Conservation (phyloP, 208 protist species). For the Porcisia deanei region DNA sequence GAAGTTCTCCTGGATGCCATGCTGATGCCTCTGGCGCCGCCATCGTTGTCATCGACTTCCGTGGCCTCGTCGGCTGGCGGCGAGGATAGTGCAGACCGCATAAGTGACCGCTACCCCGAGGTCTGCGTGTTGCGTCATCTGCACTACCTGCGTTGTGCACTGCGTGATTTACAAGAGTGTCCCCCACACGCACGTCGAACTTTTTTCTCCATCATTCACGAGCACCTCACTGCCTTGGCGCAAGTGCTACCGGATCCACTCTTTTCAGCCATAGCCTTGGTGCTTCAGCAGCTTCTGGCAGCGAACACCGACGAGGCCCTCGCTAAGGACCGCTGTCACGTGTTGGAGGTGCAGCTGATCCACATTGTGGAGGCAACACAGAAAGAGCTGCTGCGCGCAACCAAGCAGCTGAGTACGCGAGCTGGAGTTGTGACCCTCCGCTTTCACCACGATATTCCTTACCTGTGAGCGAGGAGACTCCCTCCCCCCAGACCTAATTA, state of each 20-base stretch:
- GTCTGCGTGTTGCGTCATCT: constrained; percentile 47
- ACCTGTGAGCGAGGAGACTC: constrained; percentile 18
- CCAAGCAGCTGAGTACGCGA: constrained; percentile 40
- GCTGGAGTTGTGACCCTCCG: constrained; percentile 40
- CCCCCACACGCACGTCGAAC: constrained; percentile 21
- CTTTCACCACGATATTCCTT: constrained; percentile 43
- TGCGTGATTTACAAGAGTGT: constrained; percentile 56
- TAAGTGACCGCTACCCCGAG: constrained; percentile 53
- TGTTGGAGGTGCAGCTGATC: constrained; percentile 51
- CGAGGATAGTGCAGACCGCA: not conserved
- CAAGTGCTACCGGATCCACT: constrained; percentile 66
- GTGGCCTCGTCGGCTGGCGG: not conserved
- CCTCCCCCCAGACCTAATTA: too few relatives aligned
- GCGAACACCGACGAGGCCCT: constrained; percentile 5
- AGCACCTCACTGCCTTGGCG: constrained; percentile 37
- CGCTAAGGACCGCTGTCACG: constrained; percentile 3
- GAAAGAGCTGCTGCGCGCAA: constrained; percentile 45
- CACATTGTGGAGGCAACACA: constrained; percentile 46
- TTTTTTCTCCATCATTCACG: constrained; percentile 27
- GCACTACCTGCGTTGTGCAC: constrained; percentile 44
- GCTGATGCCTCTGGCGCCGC: not conserved
- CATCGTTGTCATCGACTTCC: not conserved
- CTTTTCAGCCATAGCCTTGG: constrained; percentile 46
- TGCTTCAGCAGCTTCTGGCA: constrained; percentile 22
- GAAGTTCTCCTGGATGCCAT: constrained; percentile 33